Evolutionary conservation across 768 basidiomycete genomes (phyloP).

Genomic region (Artomyces pyxidatus): DNA sequence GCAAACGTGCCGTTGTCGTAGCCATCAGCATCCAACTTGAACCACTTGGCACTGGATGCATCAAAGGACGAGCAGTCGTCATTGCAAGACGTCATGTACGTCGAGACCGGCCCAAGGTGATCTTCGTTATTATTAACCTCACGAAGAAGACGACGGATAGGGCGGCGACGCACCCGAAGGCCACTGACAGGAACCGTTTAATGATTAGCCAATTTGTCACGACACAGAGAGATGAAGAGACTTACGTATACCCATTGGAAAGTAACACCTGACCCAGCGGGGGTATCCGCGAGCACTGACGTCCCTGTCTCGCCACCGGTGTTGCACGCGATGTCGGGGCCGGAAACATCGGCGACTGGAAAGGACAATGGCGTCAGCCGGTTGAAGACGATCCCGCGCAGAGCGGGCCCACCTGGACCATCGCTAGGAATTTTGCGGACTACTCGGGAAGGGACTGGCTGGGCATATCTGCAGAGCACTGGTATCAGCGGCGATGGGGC

Average conservation of each 20-base stretch:
- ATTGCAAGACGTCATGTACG: slow-evolving; percentile 45
- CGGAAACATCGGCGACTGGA: slow-evolving; percentile 19
- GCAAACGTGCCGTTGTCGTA: slow-evolving; percentile 37
- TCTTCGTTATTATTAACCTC: slow-evolving; percentile 21
- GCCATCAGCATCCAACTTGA: slow-evolving; percentile 41
- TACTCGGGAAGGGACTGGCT: slow-evolving; percentile 20
- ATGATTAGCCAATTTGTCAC: neutral
- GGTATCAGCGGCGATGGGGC: neutral
- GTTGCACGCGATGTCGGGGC: slow-evolving; percentile 36
- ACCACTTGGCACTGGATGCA: slow-evolving; percentile 35
- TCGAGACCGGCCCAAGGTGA: slow-evolving; percentile 41
- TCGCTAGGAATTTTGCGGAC: slow-evolving; percentile 25
- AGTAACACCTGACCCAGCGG: slow-evolving; percentile 33
- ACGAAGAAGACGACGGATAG: neutral
- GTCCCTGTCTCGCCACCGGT: slow-evolving; percentile 29
- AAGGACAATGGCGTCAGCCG: too few species aligned
- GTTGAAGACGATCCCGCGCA: too few species aligned
- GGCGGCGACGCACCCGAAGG: slow-evolving; percentile 12
- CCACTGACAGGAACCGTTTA: slow-evolving; percentile 16
- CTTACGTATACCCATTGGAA: slow-evolving; percentile 36
- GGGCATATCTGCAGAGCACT: slow-evolving; percentile 14
- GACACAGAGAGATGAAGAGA: neutral
- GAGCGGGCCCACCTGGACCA: slow-evolving; percentile 19
- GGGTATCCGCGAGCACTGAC: slow-evolving; percentile 27
- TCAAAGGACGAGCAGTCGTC: slow-evolving; percentile 29